Percentiles rank a stretch among this genome's conserved stretches.
Evolutionary conservation across 352 stramenopile species (phyloP).

Genomic region (Globisporangium emineosum): DNA sequence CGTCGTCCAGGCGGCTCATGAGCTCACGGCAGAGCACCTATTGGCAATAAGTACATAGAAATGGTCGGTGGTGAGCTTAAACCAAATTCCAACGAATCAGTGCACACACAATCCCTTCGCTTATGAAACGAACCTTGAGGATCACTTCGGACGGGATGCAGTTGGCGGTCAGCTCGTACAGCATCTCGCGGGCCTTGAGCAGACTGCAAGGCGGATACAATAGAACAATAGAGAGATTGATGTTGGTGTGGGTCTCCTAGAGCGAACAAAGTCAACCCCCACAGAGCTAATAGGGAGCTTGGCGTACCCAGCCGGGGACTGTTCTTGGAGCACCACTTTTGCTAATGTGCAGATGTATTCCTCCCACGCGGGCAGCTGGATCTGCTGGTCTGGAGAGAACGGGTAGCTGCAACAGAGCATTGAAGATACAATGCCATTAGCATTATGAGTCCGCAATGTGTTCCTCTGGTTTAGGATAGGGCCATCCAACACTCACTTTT

Average conservation of each 20-base stretch:
- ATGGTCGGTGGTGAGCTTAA: neutral
- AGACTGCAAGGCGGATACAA: slow-evolving; percentile 46
- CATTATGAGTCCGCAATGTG: neutral
- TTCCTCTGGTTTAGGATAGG: too few relatives aligned
- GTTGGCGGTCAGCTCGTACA: slow-evolving; percentile 98
- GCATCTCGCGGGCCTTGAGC: slow-evolving; percentile 92
- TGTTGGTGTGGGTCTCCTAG: neutral
- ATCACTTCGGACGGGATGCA: slow-evolving; percentile 98
- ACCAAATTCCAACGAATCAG: neutral
- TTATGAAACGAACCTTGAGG: slow-evolving; percentile 81
- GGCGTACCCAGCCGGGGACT: slow-evolving; percentile 88
- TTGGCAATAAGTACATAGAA: neutral
- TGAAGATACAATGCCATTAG: neutral
- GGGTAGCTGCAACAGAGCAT: slow-evolving; percentile 55
- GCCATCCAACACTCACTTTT: slow-evolving; percentile 34
- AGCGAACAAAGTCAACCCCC: neutral
- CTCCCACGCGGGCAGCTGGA: slow-evolving; percentile 95
- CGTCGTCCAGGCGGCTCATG: slow-evolving; percentile 93
- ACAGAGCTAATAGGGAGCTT: neutral
- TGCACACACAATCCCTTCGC: neutral
- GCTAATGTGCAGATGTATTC: slow-evolving; percentile 95
- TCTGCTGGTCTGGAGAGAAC: slow-evolving; percentile 77
- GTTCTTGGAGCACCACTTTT: slow-evolving; percentile 92
- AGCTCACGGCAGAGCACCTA: slow-evolving; percentile 83
- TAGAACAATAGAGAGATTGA: neutral